These are phyloP conservation scores for Dittrichia graveolens DNA, from an alignment of 129 eudicot species.

Conservation along the genomic window DNA sequence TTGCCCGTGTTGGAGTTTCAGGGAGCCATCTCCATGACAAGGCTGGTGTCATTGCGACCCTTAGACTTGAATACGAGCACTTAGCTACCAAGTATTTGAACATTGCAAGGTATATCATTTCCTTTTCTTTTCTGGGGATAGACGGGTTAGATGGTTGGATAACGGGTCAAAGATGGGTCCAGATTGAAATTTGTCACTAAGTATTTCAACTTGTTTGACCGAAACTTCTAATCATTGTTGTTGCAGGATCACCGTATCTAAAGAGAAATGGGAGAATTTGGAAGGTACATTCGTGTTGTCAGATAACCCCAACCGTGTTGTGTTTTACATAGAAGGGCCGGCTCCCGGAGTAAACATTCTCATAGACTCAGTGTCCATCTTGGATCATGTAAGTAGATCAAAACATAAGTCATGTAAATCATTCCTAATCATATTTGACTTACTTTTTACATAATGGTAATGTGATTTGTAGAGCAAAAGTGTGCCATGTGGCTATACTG, in stretches of 20 bases:
- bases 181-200: not conserved
- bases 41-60: conserved; percentile 59
- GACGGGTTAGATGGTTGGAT: not conserved
- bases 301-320: conserved; percentile 55
- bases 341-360: conserved; percentile 79
- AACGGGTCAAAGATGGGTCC: not conserved
- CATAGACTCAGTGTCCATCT: conserved; percentile 53
- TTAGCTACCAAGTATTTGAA: conserved; percentile 47
- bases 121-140: not conserved
- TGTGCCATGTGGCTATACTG: conserved; percentile 29
- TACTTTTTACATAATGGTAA: not conserved
- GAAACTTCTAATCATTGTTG: not conserved
- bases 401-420: no score
- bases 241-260: conserved; percentile 55
- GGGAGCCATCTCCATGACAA: conserved; percentile 40
- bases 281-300: conserved; percentile 76
- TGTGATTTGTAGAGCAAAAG: conserved; percentile 34
- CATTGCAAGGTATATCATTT: conserved; percentile 49
- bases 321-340: conserved; percentile 83
- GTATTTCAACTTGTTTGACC: no score
- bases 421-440: not conserved
- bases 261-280: conserved; percentile 64
- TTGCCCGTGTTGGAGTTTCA: conserved; percentile 73
- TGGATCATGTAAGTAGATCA: conserved; percentile 40
- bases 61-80: conserved; percentile 56